phyloP scores from a whole-genome alignment of 148 eudicot species.

The Rhododendron simsii region DNA sequence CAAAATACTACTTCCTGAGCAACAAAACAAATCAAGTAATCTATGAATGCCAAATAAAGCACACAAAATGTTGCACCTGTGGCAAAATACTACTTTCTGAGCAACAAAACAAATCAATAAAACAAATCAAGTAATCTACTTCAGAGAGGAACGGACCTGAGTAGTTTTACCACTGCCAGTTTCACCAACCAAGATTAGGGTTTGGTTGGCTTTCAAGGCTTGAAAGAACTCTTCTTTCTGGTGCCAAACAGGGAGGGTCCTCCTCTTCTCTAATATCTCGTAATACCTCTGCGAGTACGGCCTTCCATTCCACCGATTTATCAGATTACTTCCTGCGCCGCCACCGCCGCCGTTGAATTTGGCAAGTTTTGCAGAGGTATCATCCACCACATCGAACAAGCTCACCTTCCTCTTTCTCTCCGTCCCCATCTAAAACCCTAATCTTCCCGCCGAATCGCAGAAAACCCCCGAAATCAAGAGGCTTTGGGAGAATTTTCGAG shows the following conservation, averaged over 20 bases:
- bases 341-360: slow-evolving; percentile 40
- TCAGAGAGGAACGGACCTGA: slow-evolving; percentile 45
- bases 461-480: background rate
- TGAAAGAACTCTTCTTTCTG: slow-evolving; percentile 81
- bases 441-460: background rate
- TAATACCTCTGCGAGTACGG: slow-evolving; percentile 59
- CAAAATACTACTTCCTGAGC: background rate
- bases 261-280: slow-evolving; percentile 89
- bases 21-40: background rate
- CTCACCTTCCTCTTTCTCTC: slow-evolving; percentile 97
- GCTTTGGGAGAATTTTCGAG: background rate
- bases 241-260: slow-evolving; percentile 88
- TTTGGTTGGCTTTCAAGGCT: slow-evolving; percentile 58
- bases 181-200: slow-evolving; percentile 82
- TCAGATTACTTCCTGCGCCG: slow-evolving; percentile 6
- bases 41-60: background rate
- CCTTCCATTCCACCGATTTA: slow-evolving; percentile 75
- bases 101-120: background rate
- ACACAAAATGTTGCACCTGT: background rate
- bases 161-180: slow-evolving; percentile 99
- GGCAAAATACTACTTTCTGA: background rate
- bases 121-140: background rate
- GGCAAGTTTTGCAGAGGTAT: slow-evolving; percentile 24
- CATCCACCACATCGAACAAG: slow-evolving; percentile 91
- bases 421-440: slow-evolving; percentile 51